A percentile compares a stretch with the other conserved stretches of the same genome.
Conservation (phyloP, 768 basidiomycete species). For the Agaricus subrufescens region DNA sequence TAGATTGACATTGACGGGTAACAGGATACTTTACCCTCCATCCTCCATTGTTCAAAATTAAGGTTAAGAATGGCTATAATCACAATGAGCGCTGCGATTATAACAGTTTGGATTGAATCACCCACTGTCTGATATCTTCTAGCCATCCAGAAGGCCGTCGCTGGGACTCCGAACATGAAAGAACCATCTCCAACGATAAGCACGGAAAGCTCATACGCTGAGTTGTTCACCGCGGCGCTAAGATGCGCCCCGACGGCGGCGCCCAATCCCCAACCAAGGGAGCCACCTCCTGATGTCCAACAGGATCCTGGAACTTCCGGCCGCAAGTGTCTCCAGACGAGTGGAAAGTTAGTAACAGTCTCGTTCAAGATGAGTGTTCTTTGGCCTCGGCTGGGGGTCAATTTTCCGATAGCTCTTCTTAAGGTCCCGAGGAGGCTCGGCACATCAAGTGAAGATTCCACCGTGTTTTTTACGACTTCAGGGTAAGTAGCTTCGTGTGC, state of each 20-base stretch:
- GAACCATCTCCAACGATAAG: constrained; percentile 67
- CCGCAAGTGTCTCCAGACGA: constrained; percentile 55
- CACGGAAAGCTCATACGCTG: constrained; percentile 47
- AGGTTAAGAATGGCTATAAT: constrained; percentile 60
- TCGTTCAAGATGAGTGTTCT: constrained; percentile 55
- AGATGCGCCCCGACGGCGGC: constrained; percentile 57
- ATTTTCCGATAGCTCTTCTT: constrained; percentile 32
- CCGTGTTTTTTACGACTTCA: background rate
- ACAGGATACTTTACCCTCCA: constrained; percentile 44
- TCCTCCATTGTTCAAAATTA: constrained; percentile 70
- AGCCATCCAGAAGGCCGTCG: constrained; percentile 71
- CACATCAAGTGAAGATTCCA: constrained; percentile 26
- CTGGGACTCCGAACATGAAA: constrained; percentile 63
- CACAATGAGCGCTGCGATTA: background rate
- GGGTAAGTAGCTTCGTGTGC: background rate
- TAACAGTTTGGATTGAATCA: background rate
- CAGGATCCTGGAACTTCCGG: constrained; percentile 46
- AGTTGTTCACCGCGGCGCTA: constrained; percentile 28
- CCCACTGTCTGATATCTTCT: constrained; percentile 60
- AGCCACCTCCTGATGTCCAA: constrained; percentile 56
- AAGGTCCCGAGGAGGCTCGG: constrained; percentile 48
- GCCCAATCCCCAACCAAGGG: constrained; percentile 66
- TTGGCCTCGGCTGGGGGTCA: constrained; percentile 32
- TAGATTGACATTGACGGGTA: background rate
- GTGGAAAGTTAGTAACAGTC: constrained; percentile 50